Percentiles rank a stretch among this genome's conserved stretches.
Conservation (phyloP, 2,329 filamentous ascomycete genomes). For the Talaromyces sp. region DNA sequence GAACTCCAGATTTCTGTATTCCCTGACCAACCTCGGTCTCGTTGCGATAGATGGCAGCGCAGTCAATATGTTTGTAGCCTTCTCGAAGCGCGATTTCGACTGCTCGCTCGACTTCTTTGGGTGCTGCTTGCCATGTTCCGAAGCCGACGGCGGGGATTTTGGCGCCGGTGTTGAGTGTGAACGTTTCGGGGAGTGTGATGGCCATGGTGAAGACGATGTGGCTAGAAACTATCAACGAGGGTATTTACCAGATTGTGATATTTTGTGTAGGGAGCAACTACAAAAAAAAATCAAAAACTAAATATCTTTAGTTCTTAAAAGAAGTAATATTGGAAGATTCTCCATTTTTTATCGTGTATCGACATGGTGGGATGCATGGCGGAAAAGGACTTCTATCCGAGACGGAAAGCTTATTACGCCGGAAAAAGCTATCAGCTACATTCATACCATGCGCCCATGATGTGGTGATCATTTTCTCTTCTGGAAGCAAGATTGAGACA, state of each 20-base stretch:
- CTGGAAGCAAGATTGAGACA: neutral
- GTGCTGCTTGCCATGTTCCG: constrained; percentile 53
- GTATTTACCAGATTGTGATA: neutral
- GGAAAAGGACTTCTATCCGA: neutral
- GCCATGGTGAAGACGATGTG: neutral
- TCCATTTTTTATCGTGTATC: neutral
- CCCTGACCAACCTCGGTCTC: constrained; percentile 79
- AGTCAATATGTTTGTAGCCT: constrained; percentile 55
- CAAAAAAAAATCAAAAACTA: too few species aligned
- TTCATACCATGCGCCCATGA: neutral
- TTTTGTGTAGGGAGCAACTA: neutral
- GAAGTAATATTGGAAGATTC: neutral
- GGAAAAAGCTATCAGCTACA: neutral
- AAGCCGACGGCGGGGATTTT: constrained; percentile 50
- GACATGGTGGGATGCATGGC: neutral
- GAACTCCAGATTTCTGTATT: constrained; percentile 63
- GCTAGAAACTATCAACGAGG: neutral
- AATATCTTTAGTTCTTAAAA: neutral
- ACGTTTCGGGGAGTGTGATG: constrained; percentile 17
- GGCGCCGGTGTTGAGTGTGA: constrained; percentile 48
- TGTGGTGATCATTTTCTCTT: neutral
- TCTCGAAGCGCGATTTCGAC: constrained; percentile 47
- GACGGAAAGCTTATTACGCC: neutral
- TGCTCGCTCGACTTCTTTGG: constrained; percentile 46
- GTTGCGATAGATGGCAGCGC: constrained; percentile 47